Conservation (phyloP, 1,284 basidiomycete genomes). For the Spongispora temasekensis region DNA sequence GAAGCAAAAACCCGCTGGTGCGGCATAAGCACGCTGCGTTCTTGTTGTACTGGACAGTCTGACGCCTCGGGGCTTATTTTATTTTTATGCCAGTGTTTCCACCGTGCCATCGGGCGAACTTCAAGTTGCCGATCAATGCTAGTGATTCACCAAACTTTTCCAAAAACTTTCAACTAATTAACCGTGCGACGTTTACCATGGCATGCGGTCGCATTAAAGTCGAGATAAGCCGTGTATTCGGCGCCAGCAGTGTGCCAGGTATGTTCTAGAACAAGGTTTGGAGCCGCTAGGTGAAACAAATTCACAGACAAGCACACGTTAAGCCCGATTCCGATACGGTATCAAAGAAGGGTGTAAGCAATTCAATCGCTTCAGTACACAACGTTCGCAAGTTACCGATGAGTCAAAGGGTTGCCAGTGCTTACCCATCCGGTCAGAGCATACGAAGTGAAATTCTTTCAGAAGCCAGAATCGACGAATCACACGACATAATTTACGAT, state of each 20-base stretch:
- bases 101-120: too few species aligned
- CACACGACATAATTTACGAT: too few species aligned
- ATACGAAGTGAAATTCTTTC: too few species aligned
- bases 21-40: too few species aligned
- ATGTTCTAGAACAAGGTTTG: slow-evolving; percentile 25
- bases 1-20: too few species aligned
- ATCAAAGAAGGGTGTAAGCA: slow-evolving; percentile 19
- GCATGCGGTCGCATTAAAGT: slow-evolving; percentile 6
- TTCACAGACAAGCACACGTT: slow-evolving; percentile 22
- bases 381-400: slow-evolving; percentile 16
- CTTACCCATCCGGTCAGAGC: not conserved
- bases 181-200: slow-evolving; percentile 15
- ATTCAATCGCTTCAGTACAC: slow-evolving; percentile 32
- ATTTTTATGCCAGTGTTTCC: too few species aligned
- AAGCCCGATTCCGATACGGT: slow-evolving; percentile 21
- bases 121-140: too few species aligned
- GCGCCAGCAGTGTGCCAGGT: slow-evolving; percentile 5
- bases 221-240: slow-evolving; percentile 1
- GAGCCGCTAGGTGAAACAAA: slow-evolving; percentile 10
- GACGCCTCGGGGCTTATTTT: too few species aligned
- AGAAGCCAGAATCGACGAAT: too few species aligned
- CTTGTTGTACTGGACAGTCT: too few species aligned
- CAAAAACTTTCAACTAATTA: slow-evolving; percentile 2
- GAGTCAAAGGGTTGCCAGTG: slow-evolving; percentile 8
- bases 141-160: too few species aligned